Base-by-base conservation (phyloP, 2,329 filamentous ascomycete species). In the Fusarium cicatricum region DNA sequence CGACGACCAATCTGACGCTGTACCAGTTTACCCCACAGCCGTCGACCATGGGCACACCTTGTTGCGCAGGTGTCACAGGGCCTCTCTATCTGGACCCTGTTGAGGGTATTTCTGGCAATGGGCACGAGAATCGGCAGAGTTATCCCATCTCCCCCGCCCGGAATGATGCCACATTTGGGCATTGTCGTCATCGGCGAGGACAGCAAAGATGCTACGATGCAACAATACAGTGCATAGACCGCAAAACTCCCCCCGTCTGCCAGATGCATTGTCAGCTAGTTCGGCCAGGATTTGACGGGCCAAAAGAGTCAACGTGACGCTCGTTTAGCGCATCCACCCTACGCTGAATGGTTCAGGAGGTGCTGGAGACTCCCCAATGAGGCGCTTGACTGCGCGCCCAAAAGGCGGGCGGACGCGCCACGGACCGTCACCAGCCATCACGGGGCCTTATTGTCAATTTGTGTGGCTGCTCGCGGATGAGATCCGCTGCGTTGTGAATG, bases 401-500 rank as follows among this genome's bases (percentile, higher is more conserved):
- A 52, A 36, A 31, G 38, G 52, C 64, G 63, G 58, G 53, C 50
- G 52, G 61, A 59, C 43, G 59, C 62, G 65, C 65, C 57, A 66
- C 62, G 65, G 65, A 62, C 60, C 65, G 62, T 52, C 51, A 45
- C 41, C 60, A 56, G 57, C 49, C 33, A 66, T 61, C 62, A 65
- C 59, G 41, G 53, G 57, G 60, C 55, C 46, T 53, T 36, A 42
- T 36, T 42, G 40, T 37, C 41, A 31, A 32, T 46, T 21, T 38
- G 46, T 62, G 60, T 63, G 46, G 45, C 11, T 31, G 14, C 14
- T 32, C 41, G 38, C 44, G 58, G 54, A 49, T 52, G 34, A 17
- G 54, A 59, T 51, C 59, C 55, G 41, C 29, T 8, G 32, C 14
- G 29, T 37, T 43, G 14, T 52, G 21, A 48, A 40, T 48, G 36